Conservation (phyloP, 176 grass and related monocot species). For the Cenchrus americanus region DNA sequence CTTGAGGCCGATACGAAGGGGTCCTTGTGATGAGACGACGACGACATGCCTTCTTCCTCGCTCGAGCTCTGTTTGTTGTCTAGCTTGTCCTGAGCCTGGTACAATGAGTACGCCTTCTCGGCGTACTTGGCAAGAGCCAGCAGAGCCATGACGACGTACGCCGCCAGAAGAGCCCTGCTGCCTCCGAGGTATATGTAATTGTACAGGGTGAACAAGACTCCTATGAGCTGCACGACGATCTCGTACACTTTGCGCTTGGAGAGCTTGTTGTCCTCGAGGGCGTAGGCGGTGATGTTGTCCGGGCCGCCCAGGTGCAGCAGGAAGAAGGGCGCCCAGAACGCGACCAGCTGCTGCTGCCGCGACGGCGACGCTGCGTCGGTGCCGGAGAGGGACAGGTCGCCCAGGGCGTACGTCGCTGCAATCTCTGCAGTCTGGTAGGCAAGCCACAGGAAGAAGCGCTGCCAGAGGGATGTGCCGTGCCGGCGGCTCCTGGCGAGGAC, state of each 20-base stretch:
- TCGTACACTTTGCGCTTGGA: neutral
- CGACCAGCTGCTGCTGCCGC: neutral
- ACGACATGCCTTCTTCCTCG: no score
- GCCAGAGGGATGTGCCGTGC: no score
- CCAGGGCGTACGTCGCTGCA: constrained; percentile 40
- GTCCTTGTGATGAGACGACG: neutral
- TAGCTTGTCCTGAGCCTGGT: no score
- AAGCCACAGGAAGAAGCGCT: no score
- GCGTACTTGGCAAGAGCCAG: neutral
- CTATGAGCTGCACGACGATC: neutral
- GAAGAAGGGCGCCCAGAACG: constrained; percentile 52
- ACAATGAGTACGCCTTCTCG: neutral
- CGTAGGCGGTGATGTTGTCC: constrained; percentile 48
- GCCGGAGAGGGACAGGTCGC: constrained; percentile 16
- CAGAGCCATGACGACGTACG: neutral
- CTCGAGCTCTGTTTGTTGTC: no score
- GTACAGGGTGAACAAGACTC: neutral
- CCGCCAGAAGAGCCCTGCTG: neutral
- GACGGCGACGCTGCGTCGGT: neutral
- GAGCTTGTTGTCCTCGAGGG: constrained; percentile 41
- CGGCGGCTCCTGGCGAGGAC: no score
- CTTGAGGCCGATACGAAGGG: no score
- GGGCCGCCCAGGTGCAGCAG: constrained; percentile 55
- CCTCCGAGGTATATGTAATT: neutral
- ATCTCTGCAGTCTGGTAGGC: no score